Percentiles rank a stretch among this genome's conserved stretches.
Evolutionary conservation across 371 early-diverging fungal species (phyloP).

Genomic region (Mucor piriformis): DNA sequence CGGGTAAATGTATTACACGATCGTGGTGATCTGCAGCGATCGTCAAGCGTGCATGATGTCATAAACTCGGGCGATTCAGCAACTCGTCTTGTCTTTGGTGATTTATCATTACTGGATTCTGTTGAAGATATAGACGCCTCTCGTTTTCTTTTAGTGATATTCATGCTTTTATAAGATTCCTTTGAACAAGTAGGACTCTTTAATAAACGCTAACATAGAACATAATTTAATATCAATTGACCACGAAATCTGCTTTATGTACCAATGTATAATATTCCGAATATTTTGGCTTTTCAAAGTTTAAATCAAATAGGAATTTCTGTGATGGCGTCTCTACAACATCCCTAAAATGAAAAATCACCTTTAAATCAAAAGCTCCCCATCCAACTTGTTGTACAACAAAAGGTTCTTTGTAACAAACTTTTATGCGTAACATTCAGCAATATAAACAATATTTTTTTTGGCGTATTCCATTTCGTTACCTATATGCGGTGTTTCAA

Average conservation of each 20-base stretch:
- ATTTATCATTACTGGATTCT: no score
- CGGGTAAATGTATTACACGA: background rate
- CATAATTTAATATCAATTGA: no score
- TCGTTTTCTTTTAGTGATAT: no score
- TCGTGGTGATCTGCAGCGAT: background rate
- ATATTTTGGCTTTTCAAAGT: slow-evolving; percentile 5
- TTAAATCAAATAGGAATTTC: slow-evolving; percentile 1
- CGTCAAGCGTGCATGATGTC: no score
- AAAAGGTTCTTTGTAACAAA: background rate
- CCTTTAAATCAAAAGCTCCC: slow-evolving; percentile 7
- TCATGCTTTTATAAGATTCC: no score
- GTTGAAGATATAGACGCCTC: no score
- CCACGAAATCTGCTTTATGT: background rate
- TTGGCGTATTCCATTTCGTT: background rate
- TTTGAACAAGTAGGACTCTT: no score
- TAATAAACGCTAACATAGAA: no score
- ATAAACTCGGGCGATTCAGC: no score
- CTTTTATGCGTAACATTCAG: background rate
- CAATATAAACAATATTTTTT: background rate
- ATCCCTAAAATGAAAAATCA: background rate
- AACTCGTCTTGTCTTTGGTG: no score
- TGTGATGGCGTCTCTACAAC: background rate
- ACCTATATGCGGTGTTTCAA: slow-evolving; percentile 2
- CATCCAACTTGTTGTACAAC: slow-evolving; percentile 4
- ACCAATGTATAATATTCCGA: background rate